phyloP scores from a whole-genome alignment of 768 basidiomycete genomes.

The Phylloporus sp. region DNA sequence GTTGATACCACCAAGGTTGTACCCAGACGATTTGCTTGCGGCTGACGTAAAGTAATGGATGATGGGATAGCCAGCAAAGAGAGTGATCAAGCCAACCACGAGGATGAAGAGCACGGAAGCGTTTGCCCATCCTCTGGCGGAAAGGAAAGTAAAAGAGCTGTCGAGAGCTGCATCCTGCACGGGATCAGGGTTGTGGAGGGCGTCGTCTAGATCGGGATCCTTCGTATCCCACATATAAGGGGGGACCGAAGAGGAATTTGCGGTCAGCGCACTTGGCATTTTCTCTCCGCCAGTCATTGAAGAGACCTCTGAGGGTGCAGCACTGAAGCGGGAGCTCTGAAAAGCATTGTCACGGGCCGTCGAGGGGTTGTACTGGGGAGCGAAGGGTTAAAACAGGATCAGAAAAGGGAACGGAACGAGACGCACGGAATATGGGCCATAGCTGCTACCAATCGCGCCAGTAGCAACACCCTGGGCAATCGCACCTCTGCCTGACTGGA shows the following conservation, averaged over 20 bases:
- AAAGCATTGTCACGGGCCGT: constrained; percentile 39
- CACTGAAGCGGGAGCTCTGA: constrained; percentile 57
- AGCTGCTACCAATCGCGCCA: constrained; percentile 72
- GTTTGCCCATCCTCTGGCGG: constrained; percentile 81
- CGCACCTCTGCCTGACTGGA: constrained; percentile 44
- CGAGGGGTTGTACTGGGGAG: constrained; percentile 52
- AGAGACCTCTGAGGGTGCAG: constrained; percentile 46
- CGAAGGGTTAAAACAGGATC: constrained; percentile 1
- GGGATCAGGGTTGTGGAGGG: constrained; percentile 84
- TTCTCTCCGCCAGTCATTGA: constrained; percentile 36
- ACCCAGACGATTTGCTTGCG: constrained; percentile 42
- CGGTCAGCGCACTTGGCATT: constrained; percentile 25
- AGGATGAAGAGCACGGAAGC: constrained; percentile 69
- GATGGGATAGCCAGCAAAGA: constrained; percentile 90
- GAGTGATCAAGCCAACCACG: constrained; percentile 59
- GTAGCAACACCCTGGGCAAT: constrained; percentile 78
- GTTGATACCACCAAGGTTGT: constrained; percentile 85
- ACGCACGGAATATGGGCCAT: constrained; percentile 85
- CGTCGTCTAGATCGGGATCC: constrained; percentile 87
- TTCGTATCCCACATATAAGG: constrained; percentile 72
- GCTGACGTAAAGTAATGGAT: constrained; percentile 48
- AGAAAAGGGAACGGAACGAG: neutral
- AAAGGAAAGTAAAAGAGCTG: constrained; percentile 67
- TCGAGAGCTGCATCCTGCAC: constrained; percentile 60
- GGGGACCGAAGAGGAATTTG: constrained; percentile 61